Conservation (phyloP, 495 filamentous ascomycete genomes). For the Penicillium tannophilum region DNA sequence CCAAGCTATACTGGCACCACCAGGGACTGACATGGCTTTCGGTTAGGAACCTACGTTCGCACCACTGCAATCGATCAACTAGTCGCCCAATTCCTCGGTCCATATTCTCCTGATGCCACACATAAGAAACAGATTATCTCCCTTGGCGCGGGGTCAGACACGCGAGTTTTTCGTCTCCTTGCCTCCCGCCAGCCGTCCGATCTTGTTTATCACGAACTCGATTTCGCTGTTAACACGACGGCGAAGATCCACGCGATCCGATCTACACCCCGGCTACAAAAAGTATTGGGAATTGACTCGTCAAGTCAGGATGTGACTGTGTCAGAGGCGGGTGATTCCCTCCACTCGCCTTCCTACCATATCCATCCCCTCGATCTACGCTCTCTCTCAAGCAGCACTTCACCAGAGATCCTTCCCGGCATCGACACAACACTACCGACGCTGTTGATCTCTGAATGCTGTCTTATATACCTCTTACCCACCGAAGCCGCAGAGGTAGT, state of each 20-base stretch:
- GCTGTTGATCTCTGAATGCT: constrained; percentile 88
- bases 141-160: constrained; percentile 92
- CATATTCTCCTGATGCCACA: constrained; percentile 18
- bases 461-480: constrained; percentile 80
- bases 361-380: constrained; percentile 85
- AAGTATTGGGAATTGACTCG: constrained; percentile 28
- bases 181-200: constrained; percentile 43
- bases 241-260: constrained; percentile 62
- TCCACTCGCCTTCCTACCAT: constrained; percentile 59
- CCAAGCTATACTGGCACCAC: neutral
- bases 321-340: constrained; percentile 39
- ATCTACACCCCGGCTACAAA: constrained; percentile 40
- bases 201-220: constrained; percentile 87
- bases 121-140: constrained; percentile 81
- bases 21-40: neutral
- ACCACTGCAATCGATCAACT: constrained; percentile 84
- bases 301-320: constrained; percentile 32
- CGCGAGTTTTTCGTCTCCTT: constrained; percentile 70
- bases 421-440: constrained; percentile 68
- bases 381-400: constrained; percentile 40
- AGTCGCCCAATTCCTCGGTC: constrained; percentile 67
- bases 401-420: constrained; percentile 26
- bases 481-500: constrained; percentile 63
- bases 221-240: constrained; percentile 75
- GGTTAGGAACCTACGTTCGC: constrained; percentile 85